phyloP scores from a whole-genome alignment of 306 rosid species.

The Casuarina glauca region DNA sequence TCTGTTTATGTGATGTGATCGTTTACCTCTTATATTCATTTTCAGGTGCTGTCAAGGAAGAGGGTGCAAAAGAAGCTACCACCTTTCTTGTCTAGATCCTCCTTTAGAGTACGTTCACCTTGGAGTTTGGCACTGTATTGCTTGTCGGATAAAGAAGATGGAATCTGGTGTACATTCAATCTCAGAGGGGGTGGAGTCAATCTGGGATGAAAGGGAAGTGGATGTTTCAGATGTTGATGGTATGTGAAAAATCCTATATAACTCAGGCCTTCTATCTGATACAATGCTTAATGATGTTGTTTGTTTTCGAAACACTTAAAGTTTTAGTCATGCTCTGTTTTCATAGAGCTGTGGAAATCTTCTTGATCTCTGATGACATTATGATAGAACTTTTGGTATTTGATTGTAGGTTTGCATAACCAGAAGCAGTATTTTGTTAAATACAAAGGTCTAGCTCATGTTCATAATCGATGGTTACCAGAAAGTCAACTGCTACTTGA shows the following conservation, averaged over 20 bases:
- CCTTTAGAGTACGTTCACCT: constrained; percentile 51
- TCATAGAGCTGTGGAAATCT: not conserved
- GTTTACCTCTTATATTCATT: constrained; percentile 13
- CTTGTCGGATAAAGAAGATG: constrained; percentile 59
- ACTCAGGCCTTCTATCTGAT: not conserved
- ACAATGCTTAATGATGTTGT: not conserved
- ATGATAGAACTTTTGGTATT: constrained; percentile 16
- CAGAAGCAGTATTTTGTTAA: constrained; percentile 58
- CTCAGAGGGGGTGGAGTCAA: constrained; percentile 63
- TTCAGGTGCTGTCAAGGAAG: constrained; percentile 69
- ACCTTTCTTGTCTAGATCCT: constrained; percentile 71
- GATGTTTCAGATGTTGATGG: constrained; percentile 42
- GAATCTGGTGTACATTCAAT: constrained; percentile 59
- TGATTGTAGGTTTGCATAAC: constrained; percentile 38
- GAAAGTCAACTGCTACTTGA: constrained; percentile 54
- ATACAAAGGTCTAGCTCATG: constrained; percentile 66
- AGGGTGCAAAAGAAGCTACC: constrained; percentile 60
- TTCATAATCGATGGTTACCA: constrained; percentile 59
- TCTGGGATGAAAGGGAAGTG: constrained; percentile 49
- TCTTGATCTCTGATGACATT: constrained; percentile 13
- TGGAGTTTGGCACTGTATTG: constrained; percentile 69
- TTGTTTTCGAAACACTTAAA: constrained; percentile 1
- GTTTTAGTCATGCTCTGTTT: not conserved
- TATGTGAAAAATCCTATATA: constrained; percentile 27
- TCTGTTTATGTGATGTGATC: constrained; percentile 6